A percentile compares a stretch with the other conserved stretches of the same genome.
phyloP scores from a whole-genome alignment of 805 yeast genomes.

The Kodamaea leandrae region DNA sequence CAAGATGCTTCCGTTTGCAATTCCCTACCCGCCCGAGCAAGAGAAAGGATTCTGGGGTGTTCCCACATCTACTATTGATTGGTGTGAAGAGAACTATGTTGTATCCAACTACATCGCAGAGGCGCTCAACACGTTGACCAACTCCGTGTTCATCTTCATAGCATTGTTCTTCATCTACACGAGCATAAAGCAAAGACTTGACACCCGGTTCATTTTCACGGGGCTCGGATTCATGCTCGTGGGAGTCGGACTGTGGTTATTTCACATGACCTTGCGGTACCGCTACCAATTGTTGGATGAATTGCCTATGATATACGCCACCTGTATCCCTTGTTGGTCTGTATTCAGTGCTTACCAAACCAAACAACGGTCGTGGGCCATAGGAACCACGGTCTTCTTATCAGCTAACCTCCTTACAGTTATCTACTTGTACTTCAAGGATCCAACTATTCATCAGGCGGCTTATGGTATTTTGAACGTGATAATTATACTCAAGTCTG shows the following conservation, averaged over 20 bases:
- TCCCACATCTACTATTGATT: constrained; percentile 92
- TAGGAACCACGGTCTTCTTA: constrained; percentile 47
- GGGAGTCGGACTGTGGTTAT: constrained; percentile 91
- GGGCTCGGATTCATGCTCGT: constrained; percentile 82
- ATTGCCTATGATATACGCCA: constrained; percentile 96
- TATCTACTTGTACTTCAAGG: constrained; percentile 66
- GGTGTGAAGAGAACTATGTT: constrained; percentile 98
- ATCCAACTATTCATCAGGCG: constrained; percentile 87
- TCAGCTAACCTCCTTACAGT: constrained; percentile 65
- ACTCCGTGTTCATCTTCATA: constrained; percentile 48
- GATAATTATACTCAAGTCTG: constrained; percentile 63
- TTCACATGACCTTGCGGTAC: constrained; percentile 92
- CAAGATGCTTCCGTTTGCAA: constrained; percentile 47
- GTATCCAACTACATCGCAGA: constrained; percentile 86
- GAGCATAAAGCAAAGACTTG: constrained; percentile 59
- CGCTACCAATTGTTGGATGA: constrained; percentile 92
- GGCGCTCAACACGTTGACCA: constrained; percentile 82
- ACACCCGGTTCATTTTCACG: constrained; percentile 65
- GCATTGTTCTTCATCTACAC: constrained; percentile 67
- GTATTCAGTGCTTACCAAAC: constrained; percentile 61
- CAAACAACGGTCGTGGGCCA: constrained; percentile 34
- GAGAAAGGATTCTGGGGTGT: constrained; percentile 72
- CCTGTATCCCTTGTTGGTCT: constrained; percentile 91
- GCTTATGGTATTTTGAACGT: constrained; percentile 79
- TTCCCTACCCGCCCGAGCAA: constrained; percentile 56